Evolutionary conservation across 148 eudicot genomes (phyloP).

Genomic region (Polygonum aviculare): DNA sequence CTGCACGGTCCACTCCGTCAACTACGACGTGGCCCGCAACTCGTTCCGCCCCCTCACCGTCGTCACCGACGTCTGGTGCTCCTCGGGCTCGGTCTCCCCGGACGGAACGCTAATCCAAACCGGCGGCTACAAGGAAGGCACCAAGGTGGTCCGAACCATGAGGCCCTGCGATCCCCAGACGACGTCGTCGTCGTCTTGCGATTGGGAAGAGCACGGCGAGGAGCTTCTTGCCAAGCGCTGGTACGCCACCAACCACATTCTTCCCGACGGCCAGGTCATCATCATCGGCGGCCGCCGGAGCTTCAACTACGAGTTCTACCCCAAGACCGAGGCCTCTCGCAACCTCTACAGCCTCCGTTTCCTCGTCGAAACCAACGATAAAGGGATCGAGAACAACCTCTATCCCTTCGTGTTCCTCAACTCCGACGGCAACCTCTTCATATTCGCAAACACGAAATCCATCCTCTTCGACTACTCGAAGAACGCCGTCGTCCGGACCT

Average conservation of each 20-base stretch:
- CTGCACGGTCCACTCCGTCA: constrained; percentile 33
- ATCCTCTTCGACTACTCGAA: constrained; percentile 37
- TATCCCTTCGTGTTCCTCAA: constrained; percentile 73
- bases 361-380: constrained; percentile 43
- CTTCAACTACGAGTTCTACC: constrained; percentile 70
- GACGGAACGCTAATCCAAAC: constrained; percentile 64
- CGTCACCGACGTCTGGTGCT: constrained; percentile 64
- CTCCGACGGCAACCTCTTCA: constrained; percentile 53
- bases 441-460: constrained; percentile 69
- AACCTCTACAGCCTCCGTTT: constrained; percentile 25
- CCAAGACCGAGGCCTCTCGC: constrained; percentile 15
- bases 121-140: constrained; percentile 62
- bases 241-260: constrained; percentile 67
- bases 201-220: constrained; percentile 47
- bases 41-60: constrained; percentile 52
- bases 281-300: constrained; percentile 71
- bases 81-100: constrained; percentile 44
- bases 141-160: constrained; percentile 46
- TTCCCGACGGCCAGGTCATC: constrained; percentile 65
- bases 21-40: constrained; percentile 50
- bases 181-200: constrained; percentile 25
- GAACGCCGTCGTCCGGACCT: constrained; percentile 27
- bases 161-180: constrained; percentile 26
- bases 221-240: constrained; percentile 42
- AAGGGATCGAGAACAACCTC: constrained; percentile 70